phyloP scores from a whole-genome alignment of 148 eudicot genomes.

The Diospyros lotus region DNA sequence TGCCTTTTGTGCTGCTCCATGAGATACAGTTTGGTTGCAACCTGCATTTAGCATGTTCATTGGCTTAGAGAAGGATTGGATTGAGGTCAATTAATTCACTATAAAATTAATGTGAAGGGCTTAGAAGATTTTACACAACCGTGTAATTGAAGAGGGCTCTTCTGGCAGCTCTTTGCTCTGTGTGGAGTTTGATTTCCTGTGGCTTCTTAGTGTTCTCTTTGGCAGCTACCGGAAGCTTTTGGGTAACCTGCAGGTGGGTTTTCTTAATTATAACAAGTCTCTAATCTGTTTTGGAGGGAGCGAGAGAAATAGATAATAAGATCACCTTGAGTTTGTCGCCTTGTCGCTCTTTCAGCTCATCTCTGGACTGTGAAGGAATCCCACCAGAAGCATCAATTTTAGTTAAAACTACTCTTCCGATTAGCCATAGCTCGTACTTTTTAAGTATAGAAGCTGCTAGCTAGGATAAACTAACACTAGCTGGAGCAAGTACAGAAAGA shows the following conservation, averaged over 20 bases:
- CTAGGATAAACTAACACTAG: no score
- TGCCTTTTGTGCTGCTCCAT: conserved; percentile 51
- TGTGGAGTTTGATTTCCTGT: conserved; percentile 58
- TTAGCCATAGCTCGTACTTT: no score
- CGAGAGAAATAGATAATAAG: neutral
- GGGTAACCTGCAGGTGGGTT: conserved; percentile 20
- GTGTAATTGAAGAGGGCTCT: conserved; percentile 60
- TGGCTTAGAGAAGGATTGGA: no score
- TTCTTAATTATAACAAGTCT: neutral
- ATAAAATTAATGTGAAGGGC: no score
- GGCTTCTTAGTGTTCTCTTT: conserved; percentile 55
- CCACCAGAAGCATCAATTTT: neutral
- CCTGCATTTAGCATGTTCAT: conserved; percentile 24
- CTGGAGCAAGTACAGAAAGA: no score
- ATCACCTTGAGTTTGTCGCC: conserved; percentile 1
- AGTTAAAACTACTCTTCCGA: neutral
- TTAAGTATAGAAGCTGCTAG: no score
- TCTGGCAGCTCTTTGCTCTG: conserved; percentile 62
- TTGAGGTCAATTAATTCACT: no score
- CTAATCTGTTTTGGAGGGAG: neutral
- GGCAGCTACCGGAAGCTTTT: conserved; percentile 17
- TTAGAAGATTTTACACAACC: conserved; percentile 18
- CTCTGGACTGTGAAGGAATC: conserved; percentile 7
- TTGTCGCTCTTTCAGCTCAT: conserved; percentile 12
- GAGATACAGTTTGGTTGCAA: conserved; percentile 53